Conservation (phyloP, 2,329 filamentous ascomycete genomes). For the Fusarium hostae region DNA sequence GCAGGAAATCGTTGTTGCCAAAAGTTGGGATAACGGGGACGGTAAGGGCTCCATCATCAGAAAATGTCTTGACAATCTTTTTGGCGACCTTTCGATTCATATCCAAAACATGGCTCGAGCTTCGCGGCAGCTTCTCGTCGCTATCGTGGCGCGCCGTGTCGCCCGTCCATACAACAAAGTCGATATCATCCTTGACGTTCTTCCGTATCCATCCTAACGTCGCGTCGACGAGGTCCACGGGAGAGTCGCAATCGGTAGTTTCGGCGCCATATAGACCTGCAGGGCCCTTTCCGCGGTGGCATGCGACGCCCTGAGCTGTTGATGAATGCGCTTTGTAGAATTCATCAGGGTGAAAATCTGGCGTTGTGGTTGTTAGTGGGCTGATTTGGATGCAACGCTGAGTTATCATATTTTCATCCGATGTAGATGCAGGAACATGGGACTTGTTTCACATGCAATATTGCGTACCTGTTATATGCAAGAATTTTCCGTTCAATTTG, state of each 20-base stretch:
- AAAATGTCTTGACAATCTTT: slow-evolving; percentile 81
- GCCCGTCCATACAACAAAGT: slow-evolving; percentile 94
- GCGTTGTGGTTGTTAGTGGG: slow-evolving; percentile 23
- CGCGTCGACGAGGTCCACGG: slow-evolving; percentile 81
- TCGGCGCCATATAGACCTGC: slow-evolving; percentile 87
- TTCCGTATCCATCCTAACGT: slow-evolving; percentile 89
- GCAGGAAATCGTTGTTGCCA: slow-evolving; percentile 97
- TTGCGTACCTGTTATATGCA: slow-evolving; percentile 84
- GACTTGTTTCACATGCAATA: neutral
- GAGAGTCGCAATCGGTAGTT: slow-evolving; percentile 89
- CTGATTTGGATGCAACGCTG: slow-evolving; percentile 3
- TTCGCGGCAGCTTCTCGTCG: slow-evolving; percentile 83
- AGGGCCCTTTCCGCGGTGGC: slow-evolving; percentile 80
- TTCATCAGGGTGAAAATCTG: slow-evolving; percentile 92
- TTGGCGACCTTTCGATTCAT: slow-evolving; percentile 80
- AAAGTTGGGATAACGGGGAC: slow-evolving; percentile 90
- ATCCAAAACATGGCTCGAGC: slow-evolving; percentile 76
- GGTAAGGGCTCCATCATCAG: slow-evolving; percentile 65
- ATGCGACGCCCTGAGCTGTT: slow-evolving; percentile 74
- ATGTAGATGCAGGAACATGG: slow-evolving; percentile 20
- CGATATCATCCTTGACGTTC: slow-evolving; percentile 80
- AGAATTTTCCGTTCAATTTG: slow-evolving; percentile 77
- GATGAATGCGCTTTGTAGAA: slow-evolving; percentile 85
- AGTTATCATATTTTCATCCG: slow-evolving; percentile 8
- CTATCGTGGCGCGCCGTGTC: slow-evolving; percentile 91